Conservation (phyloP, 2,329 filamentous ascomycete genomes). For the Zarea fungicola region DNA sequence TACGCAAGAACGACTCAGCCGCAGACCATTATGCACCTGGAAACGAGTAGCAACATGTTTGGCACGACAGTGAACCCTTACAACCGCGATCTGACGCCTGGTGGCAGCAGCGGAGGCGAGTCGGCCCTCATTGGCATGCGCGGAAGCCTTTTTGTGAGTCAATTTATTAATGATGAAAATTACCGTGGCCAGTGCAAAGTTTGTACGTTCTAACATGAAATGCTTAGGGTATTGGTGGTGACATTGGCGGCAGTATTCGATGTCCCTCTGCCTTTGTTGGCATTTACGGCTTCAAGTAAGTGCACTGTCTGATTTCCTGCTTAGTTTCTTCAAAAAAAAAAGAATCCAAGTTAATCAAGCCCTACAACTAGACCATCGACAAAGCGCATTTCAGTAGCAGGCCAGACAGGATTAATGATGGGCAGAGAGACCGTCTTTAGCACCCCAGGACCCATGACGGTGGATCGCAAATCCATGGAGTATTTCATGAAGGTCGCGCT, state of each 20-base stretch:
- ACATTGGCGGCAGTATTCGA: conserved; percentile 37
- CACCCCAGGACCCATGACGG: conserved; percentile 29
- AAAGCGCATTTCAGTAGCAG: conserved; percentile 25
- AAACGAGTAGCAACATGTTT: conserved; percentile 59
- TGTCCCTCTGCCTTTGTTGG: conserved; percentile 32
- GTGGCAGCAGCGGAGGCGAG: conserved; percentile 60
- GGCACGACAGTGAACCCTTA: conserved; percentile 59
- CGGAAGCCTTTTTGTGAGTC: conserved; percentile 32
- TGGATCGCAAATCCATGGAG: conserved; percentile 30
- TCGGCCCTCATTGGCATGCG: conserved; percentile 35
- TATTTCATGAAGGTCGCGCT: conserved; percentile 30
- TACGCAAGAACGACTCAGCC: conserved; percentile 67
- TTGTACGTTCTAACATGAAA: too few relatives aligned
- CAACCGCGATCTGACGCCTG: conserved; percentile 54
- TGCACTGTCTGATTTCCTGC: not conserved
- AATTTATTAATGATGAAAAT: not conserved
- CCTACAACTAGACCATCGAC: conserved; percentile 29
- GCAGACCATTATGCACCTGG: conserved; percentile 49
- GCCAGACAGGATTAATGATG: conserved; percentile 23
- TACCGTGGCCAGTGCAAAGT: too few relatives aligned
- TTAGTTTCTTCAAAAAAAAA: too few relatives aligned
- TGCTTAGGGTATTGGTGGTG: conserved; percentile 34
- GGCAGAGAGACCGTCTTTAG: conserved; percentile 32
- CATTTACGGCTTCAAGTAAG: conserved; percentile 30
- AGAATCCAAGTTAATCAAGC: too few relatives aligned